These are phyloP conservation scores for Balansia obtecta DNA, from an alignment of 2,329 filamentous ascomycete genomes.

Conservation along the genomic window DNA sequence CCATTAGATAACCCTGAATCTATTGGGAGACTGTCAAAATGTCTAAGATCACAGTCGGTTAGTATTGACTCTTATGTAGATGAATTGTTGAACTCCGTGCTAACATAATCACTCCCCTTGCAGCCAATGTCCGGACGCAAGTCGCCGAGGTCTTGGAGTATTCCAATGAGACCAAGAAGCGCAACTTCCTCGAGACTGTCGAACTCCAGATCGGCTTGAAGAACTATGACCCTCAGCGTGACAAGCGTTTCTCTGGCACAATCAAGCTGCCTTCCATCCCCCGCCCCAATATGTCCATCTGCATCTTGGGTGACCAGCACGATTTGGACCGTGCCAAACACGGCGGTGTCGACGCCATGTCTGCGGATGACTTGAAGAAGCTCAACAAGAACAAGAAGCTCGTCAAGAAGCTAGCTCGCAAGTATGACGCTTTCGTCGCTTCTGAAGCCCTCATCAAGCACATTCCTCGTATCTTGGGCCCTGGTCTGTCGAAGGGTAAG, in stretches of 20 bases:
- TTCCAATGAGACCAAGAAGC: slow-evolving; percentile 89
- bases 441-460: slow-evolving; percentile 98
- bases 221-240: slow-evolving; percentile 99
- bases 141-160: slow-evolving; percentile 90
- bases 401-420: slow-evolving; percentile 99
- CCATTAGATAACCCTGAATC: slow-evolving; percentile 56
- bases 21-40: slow-evolving; percentile 83
- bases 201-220: slow-evolving; percentile 88
- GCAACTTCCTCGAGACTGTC: slow-evolving; percentile 94
- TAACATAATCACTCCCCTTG: slow-evolving; percentile 12
- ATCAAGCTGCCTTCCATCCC: slow-evolving; percentile 88
- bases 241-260: slow-evolving; percentile 99
- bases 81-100: slow-evolving; percentile 11
- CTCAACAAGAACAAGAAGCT: slow-evolving; percentile 99
- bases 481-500: slow-evolving; percentile 91
- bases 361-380: slow-evolving; percentile 98
- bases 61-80: slow-evolving; percentile 9
- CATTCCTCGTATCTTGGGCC: slow-evolving; percentile 98
- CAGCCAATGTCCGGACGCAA: slow-evolving; percentile 88
- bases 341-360: slow-evolving; percentile 97
- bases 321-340: slow-evolving; percentile 99
- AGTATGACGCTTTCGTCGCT: slow-evolving; percentile 99
- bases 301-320: slow-evolving; percentile 65
- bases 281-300: slow-evolving; percentile 83
- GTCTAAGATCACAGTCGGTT: slow-evolving; percentile 77